These are phyloP conservation scores for Geranium brycei DNA, from an alignment of 345 rosid species.

Conservation along the genomic window DNA sequence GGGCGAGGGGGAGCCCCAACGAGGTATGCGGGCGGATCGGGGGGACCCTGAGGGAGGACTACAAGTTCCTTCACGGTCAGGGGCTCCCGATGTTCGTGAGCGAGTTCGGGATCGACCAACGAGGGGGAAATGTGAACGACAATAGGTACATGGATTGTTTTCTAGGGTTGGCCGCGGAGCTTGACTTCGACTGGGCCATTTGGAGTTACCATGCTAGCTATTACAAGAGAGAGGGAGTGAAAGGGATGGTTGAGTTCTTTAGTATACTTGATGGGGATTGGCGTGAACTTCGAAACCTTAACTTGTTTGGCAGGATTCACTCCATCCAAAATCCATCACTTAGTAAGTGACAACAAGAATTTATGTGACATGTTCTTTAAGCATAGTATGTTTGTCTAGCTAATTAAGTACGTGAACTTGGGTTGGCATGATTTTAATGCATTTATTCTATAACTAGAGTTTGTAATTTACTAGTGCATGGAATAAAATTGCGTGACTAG, in stretches of 20 bases:
- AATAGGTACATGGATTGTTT: slow-evolving; percentile 28
- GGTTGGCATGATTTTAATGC: no score
- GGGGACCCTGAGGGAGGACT: not conserved
- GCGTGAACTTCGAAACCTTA: slow-evolving; percentile 44
- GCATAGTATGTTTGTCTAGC: no score
- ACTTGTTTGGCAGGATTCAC: slow-evolving; percentile 41
- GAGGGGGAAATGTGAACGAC: slow-evolving; percentile 21
- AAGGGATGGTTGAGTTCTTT: slow-evolving; percentile 50
- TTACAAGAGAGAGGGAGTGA: slow-evolving; percentile 15
- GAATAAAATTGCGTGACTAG: no score
- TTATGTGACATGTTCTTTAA: no score
- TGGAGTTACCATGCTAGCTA: slow-evolving; percentile 34
- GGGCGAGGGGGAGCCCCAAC: slow-evolving; percentile 19
- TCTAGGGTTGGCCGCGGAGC: slow-evolving; percentile 25
- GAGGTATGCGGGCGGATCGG: slow-evolving; percentile 19
- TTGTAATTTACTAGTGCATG: no score
- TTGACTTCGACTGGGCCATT: slow-evolving; percentile 30
- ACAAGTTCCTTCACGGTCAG: not conserved
- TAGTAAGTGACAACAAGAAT: no score
- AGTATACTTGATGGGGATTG: slow-evolving; percentile 55
- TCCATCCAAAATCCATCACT: slow-evolving; percentile 35
- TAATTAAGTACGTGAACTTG: no score
- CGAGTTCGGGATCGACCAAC: slow-evolving; percentile 28
- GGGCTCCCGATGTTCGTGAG: slow-evolving; percentile 25
- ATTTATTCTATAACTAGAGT: no score